phyloP scores from a whole-genome alignment of 805 yeast genomes.

The Yarrowia porcina region DNA sequence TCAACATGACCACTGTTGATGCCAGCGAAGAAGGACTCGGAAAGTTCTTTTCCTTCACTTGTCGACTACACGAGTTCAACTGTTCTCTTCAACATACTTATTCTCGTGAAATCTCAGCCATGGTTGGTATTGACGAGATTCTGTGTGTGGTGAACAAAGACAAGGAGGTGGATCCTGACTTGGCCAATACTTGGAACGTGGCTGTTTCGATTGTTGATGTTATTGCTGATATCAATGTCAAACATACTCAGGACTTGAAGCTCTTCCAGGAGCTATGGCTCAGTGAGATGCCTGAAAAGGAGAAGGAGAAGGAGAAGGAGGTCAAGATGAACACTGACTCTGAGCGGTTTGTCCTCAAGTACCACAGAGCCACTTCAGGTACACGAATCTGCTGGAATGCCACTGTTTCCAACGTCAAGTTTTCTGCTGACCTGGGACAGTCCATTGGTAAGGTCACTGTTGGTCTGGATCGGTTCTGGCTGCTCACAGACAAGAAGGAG shows the following conservation, averaged over 20 bases:
- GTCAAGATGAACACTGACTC: conserved; percentile 20
- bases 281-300: conserved; percentile 38
- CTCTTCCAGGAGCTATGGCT: conserved; percentile 82
- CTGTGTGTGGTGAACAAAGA: conserved; percentile 18
- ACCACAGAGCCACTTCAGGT: conserved; percentile 58
- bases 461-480: conserved; percentile 60
- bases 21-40: conserved; percentile 32
- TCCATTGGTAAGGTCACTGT: conserved; percentile 68
- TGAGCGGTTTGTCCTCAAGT: conserved; percentile 38
- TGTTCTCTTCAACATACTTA: conserved; percentile 85
- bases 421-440: conserved; percentile 75
- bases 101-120: conserved; percentile 65
- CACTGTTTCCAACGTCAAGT: conserved; percentile 49
- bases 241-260: conserved; percentile 83
- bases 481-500: conserved; percentile 59
- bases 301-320: not conserved
- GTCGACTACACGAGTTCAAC: conserved; percentile 53
- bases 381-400: conserved; percentile 75
- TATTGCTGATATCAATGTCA: conserved; percentile 64
- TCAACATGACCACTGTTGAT: conserved; percentile 54
- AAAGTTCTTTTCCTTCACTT: conserved; percentile 44
- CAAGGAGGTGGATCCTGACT: conserved; percentile 29
- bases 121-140: conserved; percentile 47
- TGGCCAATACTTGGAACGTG: conserved; percentile 29
- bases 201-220: conserved; percentile 55